Evolutionary conservation across 2,329 filamentous ascomycete species (phyloP).

Genomic region (Thielaviopsis musarum): DNA sequence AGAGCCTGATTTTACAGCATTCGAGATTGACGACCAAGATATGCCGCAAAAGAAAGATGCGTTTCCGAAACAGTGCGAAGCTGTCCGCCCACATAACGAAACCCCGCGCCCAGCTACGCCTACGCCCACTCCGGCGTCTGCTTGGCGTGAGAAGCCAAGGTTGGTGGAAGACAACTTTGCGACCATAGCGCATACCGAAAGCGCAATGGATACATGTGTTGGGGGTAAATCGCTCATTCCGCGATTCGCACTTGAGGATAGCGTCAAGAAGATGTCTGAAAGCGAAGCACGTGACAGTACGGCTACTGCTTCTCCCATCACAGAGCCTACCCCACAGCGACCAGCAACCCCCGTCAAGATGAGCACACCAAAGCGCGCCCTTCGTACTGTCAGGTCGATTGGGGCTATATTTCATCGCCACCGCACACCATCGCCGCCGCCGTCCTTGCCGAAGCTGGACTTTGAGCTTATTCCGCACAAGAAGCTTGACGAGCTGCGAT

Average conservation of each 20-base stretch:
- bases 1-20: neutral
- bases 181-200: neutral
- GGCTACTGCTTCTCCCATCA: neutral
- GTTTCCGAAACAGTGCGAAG: neutral
- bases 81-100: neutral
- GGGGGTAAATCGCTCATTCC: neutral
- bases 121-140: neutral
- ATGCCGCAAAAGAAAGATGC: neutral
- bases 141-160: neutral
- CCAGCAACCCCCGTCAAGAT: neutral
- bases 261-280: neutral
- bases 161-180: neutral
- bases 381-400: constrained; percentile 8
- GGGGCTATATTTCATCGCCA: constrained; percentile 10
- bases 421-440: neutral
- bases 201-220: neutral
- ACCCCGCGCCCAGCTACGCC: neutral
- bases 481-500: neutral
- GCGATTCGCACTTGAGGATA: neutral
- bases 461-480: neutral
- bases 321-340: neutral
- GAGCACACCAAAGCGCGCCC: constrained; percentile 1
- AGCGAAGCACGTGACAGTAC: neutral
- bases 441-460: neutral
- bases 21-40: neutral